Base-by-base conservation (phyloP, 2,329 filamentous ascomycete genomes). In the Trichophyton simii region DNA sequence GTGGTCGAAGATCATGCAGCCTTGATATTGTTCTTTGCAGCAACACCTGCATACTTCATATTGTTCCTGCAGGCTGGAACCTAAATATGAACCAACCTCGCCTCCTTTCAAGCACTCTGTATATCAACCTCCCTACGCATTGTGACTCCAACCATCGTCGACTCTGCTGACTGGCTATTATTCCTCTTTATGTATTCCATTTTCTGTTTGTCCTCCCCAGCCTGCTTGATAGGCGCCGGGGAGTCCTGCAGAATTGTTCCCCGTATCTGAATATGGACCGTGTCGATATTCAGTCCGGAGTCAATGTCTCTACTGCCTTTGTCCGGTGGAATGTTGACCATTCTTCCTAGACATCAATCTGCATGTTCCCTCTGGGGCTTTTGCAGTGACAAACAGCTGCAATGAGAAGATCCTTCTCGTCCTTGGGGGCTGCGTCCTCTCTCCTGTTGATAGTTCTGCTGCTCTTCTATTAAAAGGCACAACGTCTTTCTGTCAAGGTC, bases 11-110 rank as follows among this genome's bases (percentile, higher is more conserved):
- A 60, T 50, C 54, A 42, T 57, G 57, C 62, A 48, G 9, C 59
- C 54, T 63, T 61, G 38, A 55, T 63, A 61, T 63, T 63, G 57
- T 63, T 63, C 62, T 61, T 34, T 63, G 60, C 62, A 63, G 61
- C 25, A 28, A 54, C 50, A 28, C 22, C 28, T 25, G 22, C 22
- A 28, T 31, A 11, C 28, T 34, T 54, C 28, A 54, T 54, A 34
- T 54, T 54, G 50, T 54, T 54, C 50, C 50, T 54, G 50, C 50
- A 54, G 25, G 50, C 9, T 13, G 22, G 50, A 54, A 54, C 28
- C 50, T 31, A 54, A 54, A 54, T 28, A 13, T 28, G 22, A 31
- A 54, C 50, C 2, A 18, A 54, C 25, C 22, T 54, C 50, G 50
- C 28, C 50, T 22, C 22, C 22, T 54, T 54, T 54, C 50, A 31